phyloP scores from a whole-genome alignment of 495 filamentous ascomycete species.

The Evernia prunastri region DNA sequence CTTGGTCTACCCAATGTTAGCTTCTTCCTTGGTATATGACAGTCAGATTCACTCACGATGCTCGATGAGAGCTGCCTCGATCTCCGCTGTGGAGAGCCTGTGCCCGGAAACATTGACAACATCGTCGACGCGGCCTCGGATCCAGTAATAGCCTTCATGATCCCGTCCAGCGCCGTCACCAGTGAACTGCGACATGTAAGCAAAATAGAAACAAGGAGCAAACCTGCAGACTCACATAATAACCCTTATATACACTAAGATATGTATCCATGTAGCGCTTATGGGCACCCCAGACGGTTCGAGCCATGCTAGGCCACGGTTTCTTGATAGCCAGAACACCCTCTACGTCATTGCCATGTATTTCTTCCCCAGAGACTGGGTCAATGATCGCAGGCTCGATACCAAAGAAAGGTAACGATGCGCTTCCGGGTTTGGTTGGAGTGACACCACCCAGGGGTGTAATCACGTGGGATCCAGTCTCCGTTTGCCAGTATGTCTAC shows the following conservation, averaged over 20 bases:
- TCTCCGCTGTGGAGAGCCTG: slow-evolving; percentile 92
- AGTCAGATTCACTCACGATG: slow-evolving; percentile 50
- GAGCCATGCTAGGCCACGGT: slow-evolving; percentile 97
- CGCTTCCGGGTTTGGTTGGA: slow-evolving; percentile 52
- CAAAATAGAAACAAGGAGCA: background rate
- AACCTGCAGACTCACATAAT: slow-evolving; percentile 64
- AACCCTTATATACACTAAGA: slow-evolving; percentile 94
- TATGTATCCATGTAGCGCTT: slow-evolving; percentile 99
- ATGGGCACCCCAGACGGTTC: slow-evolving; percentile 96
- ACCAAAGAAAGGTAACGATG: slow-evolving; percentile 77
- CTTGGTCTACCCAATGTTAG: slow-evolving; percentile 43
- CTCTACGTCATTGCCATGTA: slow-evolving; percentile 94
- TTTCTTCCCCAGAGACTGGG: slow-evolving; percentile 88
- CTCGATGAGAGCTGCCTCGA: slow-evolving; percentile 93
- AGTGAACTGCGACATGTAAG: slow-evolving; percentile 68
- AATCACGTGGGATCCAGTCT: slow-evolving; percentile 89
- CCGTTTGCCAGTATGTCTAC: slow-evolving; percentile 99
- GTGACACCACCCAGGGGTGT: slow-evolving; percentile 52
- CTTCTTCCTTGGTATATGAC: background rate
- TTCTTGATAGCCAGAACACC: slow-evolving; percentile 98
- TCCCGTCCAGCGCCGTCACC: slow-evolving; percentile 96
- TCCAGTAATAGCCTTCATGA: slow-evolving; percentile 99
- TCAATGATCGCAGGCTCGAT: slow-evolving; percentile 98
- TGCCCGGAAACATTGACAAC: slow-evolving; percentile 98
- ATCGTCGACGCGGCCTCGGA: slow-evolving; percentile 96